Evolutionary conservation across 2,329 filamentous ascomycete genomes (phyloP).

Genomic region (Geosmithia putterillii): DNA sequence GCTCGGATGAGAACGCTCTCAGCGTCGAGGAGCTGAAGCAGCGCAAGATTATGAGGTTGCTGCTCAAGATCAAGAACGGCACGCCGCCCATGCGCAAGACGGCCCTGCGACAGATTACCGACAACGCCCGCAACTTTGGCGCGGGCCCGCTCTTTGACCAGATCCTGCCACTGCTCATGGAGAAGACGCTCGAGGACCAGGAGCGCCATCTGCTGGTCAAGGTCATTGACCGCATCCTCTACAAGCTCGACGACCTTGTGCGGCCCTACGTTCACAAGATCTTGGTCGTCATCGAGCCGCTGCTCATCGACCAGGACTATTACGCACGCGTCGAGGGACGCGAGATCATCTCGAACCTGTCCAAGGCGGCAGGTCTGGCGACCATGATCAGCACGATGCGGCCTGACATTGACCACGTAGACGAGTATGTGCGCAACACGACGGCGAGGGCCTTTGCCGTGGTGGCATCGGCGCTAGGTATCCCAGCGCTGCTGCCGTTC

Average conservation of each 20-base stretch:
- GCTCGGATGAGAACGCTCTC: constrained; percentile 80
- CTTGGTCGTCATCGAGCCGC: constrained; percentile 93
- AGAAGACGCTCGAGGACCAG: constrained; percentile 94
- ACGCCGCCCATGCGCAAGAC: constrained; percentile 98
- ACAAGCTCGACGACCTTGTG: constrained; percentile 95
- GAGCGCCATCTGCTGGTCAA: constrained; percentile 97
- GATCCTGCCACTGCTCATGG: constrained; percentile 93
- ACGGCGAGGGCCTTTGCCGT: constrained; percentile 95
- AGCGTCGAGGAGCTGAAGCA: constrained; percentile 95
- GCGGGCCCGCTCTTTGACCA: constrained; percentile 93
- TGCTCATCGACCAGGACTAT: constrained; percentile 98
- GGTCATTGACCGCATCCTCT: constrained; percentile 95
- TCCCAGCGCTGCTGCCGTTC: constrained; percentile 90
- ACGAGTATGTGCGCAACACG: constrained; percentile 97
- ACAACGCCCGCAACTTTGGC: constrained; percentile 93
- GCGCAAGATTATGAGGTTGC: constrained; percentile 92
- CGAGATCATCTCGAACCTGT: constrained; percentile 96
- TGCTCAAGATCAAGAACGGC: constrained; percentile 98
- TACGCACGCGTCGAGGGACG: constrained; percentile 96
- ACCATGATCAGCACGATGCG: constrained; percentile 99
- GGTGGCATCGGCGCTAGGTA: constrained; percentile 89
- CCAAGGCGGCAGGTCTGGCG: constrained; percentile 89
- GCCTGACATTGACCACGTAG: constrained; percentile 95
- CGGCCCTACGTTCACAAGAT: constrained; percentile 98
- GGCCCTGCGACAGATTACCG: constrained; percentile 88